These are phyloP conservation scores for Omphalea diandra DNA, from an alignment of 441 rosid genomes.

Conservation along the genomic window DNA sequence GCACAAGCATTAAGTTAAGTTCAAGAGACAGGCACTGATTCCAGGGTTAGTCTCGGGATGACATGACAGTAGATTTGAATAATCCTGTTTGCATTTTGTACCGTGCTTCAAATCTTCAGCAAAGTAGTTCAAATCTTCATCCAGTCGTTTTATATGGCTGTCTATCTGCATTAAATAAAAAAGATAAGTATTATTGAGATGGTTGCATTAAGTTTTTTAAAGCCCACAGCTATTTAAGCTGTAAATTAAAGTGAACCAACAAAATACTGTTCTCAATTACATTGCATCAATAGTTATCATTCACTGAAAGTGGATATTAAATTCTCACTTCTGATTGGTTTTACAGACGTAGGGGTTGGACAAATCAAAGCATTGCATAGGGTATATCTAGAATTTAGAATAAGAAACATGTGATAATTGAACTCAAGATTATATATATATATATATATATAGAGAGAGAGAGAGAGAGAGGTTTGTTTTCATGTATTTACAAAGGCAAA, in stretches of 20 bases:
- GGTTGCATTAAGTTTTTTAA: slow-evolving; percentile 4
- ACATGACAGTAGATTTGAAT: slow-evolving; percentile 8
- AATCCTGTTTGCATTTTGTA: slow-evolving; percentile 22
- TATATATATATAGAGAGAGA: too few species aligned
- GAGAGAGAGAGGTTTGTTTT: too few species aligned
- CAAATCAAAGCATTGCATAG: neutral
- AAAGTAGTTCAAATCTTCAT: slow-evolving; percentile 89
- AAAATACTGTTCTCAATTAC: neutral
- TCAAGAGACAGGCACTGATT: neutral
- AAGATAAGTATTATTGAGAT: neutral
- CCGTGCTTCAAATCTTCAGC: slow-evolving; percentile 97
- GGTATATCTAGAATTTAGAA: neutral
- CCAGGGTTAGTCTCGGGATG: neutral
- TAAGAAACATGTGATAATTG: neutral
- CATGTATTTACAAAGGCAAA: too few species aligned
- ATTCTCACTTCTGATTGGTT: neutral
- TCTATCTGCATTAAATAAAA: slow-evolving; percentile 60
- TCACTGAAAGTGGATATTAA: neutral
- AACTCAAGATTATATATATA: too few species aligned
- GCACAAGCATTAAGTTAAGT: neutral
- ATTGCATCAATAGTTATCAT: neutral
- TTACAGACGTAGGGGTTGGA: neutral
- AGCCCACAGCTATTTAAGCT: neutral
- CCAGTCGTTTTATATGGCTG: slow-evolving; percentile 88
- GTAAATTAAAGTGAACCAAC: slow-evolving; percentile 4